phyloP scores from a whole-genome alignment of 257 asterid species.

The Anisodus acutangulus region DNA sequence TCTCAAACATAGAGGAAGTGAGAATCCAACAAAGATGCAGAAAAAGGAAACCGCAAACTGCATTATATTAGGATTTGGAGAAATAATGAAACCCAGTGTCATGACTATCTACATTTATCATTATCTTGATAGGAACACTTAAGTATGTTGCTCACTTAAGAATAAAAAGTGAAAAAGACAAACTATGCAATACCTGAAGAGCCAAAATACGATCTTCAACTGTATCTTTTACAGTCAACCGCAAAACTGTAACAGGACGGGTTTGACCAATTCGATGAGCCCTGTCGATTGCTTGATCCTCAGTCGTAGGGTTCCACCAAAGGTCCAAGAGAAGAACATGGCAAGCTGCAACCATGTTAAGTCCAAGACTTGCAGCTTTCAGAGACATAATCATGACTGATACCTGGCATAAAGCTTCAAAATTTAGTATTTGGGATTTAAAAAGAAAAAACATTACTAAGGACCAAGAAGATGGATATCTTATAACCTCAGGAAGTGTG shows the following conservation, averaged over 20 bases:
- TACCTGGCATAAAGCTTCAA: slow-evolving; percentile 54
- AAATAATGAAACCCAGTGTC: too few relatives aligned
- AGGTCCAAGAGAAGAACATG: slow-evolving; percentile 91
- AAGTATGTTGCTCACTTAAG: neutral
- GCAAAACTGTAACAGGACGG: slow-evolving; percentile 90
- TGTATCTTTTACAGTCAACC: slow-evolving; percentile 89
- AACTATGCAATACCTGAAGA: slow-evolving; percentile 66
- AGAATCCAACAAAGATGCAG: neutral
- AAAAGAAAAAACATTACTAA: neutral
- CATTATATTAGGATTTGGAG: neutral
- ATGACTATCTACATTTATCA: neutral
- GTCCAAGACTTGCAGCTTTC: slow-evolving; percentile 98
- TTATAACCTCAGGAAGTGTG: slow-evolving; percentile 75
- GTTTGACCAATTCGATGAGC: slow-evolving; percentile 98
- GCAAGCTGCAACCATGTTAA: slow-evolving; percentile 97
- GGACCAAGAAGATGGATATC: slow-evolving; percentile 27
- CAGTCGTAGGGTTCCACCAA: slow-evolving; percentile 99
- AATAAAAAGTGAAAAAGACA: slow-evolving; percentile 1
- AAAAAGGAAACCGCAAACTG: neutral
- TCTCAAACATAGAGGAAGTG: neutral
- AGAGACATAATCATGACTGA: slow-evolving; percentile 94
- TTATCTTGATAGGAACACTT: neutral
- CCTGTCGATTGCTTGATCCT: slow-evolving; percentile 97
- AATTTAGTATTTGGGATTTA: slow-evolving; percentile 21
- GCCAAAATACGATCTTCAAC: slow-evolving; percentile 98